phyloP scores from a whole-genome alignment of 345 rosid genomes.

The Adansonia digitata region DNA sequence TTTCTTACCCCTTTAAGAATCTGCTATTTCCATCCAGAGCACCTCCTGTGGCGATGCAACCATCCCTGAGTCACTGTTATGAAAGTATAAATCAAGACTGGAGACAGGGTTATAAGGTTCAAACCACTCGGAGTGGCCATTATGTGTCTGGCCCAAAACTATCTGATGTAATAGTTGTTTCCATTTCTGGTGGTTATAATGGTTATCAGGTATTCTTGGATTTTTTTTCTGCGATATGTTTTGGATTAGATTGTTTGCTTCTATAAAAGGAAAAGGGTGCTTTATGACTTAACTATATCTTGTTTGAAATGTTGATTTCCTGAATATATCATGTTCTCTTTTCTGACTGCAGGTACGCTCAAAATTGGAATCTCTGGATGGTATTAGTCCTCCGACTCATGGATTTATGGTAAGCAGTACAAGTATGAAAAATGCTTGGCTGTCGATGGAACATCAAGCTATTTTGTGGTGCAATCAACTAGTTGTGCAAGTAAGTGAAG shows the following conservation, averaged over 20 bases:
- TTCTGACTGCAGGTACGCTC: constrained; percentile 62
- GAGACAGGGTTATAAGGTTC: constrained; percentile 73
- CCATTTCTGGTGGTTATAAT: constrained; percentile 85
- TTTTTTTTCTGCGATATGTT: not conserved
- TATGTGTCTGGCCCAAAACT: constrained; percentile 55
- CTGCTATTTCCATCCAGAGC: constrained; percentile 57
- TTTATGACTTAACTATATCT: not conserved
- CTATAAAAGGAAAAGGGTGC: not conserved
- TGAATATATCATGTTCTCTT: not conserved
- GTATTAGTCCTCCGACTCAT: constrained; percentile 85
- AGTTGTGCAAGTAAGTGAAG: constrained; percentile 81
- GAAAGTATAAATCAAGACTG: constrained; percentile 70
- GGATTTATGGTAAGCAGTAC: constrained; percentile 92
- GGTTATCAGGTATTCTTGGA: constrained; percentile 71
- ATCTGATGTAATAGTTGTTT: constrained; percentile 71
- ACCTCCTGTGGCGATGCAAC: constrained; percentile 96
- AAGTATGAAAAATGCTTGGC: constrained; percentile 90
- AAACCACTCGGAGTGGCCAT: constrained; percentile 44
- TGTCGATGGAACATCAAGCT: constrained; percentile 99
- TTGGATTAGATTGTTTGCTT: constrained; percentile 6
- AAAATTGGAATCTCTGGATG: constrained; percentile 76
- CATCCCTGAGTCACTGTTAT: constrained; percentile 88
- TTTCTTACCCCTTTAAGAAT: constrained; percentile 22
- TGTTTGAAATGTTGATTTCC: not conserved
- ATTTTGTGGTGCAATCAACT: constrained; percentile 97